A percentile compares a stretch with the other conserved stretches of the same genome.
Evolutionary conservation across 2,329 filamentous ascomycete species (phyloP).

Genomic region (Fusarium oligoseptatum): DNA sequence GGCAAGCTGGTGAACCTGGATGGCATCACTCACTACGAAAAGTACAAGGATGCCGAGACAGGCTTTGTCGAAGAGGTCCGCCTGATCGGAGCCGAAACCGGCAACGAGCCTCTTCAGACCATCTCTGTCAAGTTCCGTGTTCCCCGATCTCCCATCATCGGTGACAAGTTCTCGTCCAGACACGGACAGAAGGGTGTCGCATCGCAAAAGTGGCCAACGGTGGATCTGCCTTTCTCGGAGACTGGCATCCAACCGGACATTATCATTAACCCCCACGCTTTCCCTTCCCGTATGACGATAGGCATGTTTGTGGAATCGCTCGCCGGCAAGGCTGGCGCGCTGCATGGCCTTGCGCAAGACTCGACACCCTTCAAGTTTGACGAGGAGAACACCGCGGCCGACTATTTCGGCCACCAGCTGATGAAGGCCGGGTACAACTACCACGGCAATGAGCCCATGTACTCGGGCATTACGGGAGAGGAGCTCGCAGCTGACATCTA

Average conservation of each 20-base stretch:
- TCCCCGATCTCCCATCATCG: constrained; percentile 90
- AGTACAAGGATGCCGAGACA: constrained; percentile 92
- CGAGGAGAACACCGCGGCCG: constrained; percentile 89
- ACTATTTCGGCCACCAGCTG: constrained; percentile 97
- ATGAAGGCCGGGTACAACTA: constrained; percentile 97
- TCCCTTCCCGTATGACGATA: constrained; percentile 99
- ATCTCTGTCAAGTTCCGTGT: constrained; percentile 94
- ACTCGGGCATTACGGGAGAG: constrained; percentile 95
- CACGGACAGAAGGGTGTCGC: constrained; percentile 98
- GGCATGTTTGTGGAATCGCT: constrained; percentile 99
- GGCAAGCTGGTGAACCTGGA: constrained; percentile 88
- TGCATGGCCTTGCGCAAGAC: constrained; percentile 97
- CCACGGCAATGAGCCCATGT: constrained; percentile 98
- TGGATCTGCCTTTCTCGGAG: constrained; percentile 97
- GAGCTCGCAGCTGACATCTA: constrained; percentile 97
- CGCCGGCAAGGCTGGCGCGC: constrained; percentile 91
- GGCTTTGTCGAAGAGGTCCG: constrained; percentile 95
- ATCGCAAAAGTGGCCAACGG: constrained; percentile 93
- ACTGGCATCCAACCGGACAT: constrained; percentile 96
- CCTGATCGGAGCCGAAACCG: constrained; percentile 86
- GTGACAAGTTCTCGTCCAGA: constrained; percentile 98
- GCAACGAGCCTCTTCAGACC: constrained; percentile 85
- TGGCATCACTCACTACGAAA: constrained; percentile 86
- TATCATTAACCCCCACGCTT: constrained; percentile 99
- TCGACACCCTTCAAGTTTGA: constrained; percentile 95